These are phyloP conservation scores for Diaporthe sp. DNA, from an alignment of 2,329 filamentous ascomycete species.

Conservation along the genomic window DNA sequence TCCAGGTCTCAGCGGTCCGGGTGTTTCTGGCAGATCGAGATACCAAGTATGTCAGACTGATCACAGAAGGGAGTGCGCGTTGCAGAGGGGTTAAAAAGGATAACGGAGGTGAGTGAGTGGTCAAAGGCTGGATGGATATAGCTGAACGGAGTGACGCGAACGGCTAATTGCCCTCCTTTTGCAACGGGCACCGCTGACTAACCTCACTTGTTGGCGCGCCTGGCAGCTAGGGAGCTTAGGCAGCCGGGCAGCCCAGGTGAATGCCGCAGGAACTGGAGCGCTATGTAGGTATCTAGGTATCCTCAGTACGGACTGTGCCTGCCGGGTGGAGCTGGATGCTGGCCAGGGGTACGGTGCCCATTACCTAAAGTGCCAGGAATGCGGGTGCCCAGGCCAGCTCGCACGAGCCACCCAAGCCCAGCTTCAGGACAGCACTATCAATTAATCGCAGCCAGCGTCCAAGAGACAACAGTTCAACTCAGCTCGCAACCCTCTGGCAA, in stretches of 20 bases:
- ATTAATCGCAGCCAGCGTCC: conserved; percentile 31
- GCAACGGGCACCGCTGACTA: conserved; percentile 28
- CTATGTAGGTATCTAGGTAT: background rate
- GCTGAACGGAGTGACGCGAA: conserved; percentile 27
- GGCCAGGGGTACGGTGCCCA: background rate
- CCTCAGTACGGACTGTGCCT: background rate
- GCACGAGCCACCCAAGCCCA: conserved; percentile 33
- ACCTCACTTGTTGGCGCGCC: background rate
- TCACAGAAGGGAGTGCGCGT: background rate
- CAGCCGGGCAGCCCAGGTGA: background rate
- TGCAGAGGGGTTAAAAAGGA: background rate
- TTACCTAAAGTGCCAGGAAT: conserved; percentile 16
- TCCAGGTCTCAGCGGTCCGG: background rate
- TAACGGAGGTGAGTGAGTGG: background rate
- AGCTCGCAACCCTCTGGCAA: conserved; percentile 35
- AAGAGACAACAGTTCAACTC: conserved; percentile 26
- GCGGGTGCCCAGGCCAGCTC: conserved; percentile 3
- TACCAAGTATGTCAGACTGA: background rate
- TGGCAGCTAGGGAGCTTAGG: background rate
- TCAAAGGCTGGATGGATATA: background rate
- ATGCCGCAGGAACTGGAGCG: background rate
- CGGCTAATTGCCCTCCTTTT: conserved; percentile 7
- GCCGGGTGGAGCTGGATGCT: conserved; percentile 13
- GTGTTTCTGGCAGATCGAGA: background rate
- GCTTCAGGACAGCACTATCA: conserved; percentile 40